Percentiles rank a stretch among this genome's conserved stretches.
These are phyloP conservation scores for Calonectria pseudoreteaudii DNA, from an alignment of 2,329 filamentous ascomycete genomes.

Conservation along the genomic window DNA sequence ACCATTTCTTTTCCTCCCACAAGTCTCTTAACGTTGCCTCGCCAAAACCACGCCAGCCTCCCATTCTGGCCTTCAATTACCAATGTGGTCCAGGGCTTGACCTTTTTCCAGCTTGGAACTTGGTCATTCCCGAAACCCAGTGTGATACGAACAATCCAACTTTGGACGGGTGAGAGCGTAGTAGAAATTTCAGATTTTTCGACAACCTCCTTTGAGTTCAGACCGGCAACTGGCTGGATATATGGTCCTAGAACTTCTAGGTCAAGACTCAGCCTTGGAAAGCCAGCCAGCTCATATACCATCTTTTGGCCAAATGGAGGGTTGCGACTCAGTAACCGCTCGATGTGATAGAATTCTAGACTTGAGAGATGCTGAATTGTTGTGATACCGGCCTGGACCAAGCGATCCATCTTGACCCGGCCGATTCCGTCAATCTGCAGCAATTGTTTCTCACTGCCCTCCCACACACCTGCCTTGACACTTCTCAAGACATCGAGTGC, in stretches of 20 bases:
- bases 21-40: conserved; percentile 73
- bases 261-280: conserved; percentile 69
- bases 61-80: conserved; percentile 70
- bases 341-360: conserved; percentile 78
- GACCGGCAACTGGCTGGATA: not conserved
- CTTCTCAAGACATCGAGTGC: conserved; percentile 84
- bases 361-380: conserved; percentile 77
- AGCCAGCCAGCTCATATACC: conserved; percentile 72
- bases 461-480: conserved; percentile 82
- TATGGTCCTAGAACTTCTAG: conserved; percentile 47
- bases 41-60: conserved; percentile 75
- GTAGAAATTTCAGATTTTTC: not conserved
- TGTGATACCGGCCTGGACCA: conserved; percentile 77
- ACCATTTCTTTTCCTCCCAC: conserved; percentile 68
- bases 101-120: conserved; percentile 72
- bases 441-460: conserved; percentile 83
- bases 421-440: conserved; percentile 87
- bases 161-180: not conserved
- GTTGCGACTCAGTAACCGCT: conserved; percentile 80
- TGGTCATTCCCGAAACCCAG: conserved; percentile 78
- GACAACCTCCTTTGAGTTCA: not conserved
- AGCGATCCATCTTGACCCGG: conserved; percentile 77
- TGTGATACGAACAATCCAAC: conserved; percentile 68
- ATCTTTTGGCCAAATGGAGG: conserved; percentile 84
- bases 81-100: conserved; percentile 77